These are phyloP conservation scores for Solanum pinnatisectum DNA, from an alignment of 257 asterid species.

Conservation along the genomic window DNA sequence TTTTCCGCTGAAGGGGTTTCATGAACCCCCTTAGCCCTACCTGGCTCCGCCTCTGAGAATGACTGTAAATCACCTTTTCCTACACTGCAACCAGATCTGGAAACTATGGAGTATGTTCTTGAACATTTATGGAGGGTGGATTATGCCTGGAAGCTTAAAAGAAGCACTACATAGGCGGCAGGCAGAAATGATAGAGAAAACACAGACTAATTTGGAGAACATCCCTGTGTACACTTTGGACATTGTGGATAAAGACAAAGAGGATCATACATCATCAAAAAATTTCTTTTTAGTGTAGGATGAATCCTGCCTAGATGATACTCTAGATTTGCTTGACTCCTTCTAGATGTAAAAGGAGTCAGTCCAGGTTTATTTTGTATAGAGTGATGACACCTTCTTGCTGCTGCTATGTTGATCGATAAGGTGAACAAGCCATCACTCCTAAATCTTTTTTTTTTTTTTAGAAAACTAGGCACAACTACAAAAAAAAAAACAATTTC, in stretches of 20 bases:
- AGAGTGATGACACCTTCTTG: neutral
- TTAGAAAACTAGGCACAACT: neutral
- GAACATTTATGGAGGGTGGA: neutral
- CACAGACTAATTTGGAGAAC: neutral
- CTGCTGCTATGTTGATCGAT: neutral
- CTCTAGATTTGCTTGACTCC: neutral
- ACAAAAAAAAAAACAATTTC: neutral
- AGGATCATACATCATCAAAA: neutral
- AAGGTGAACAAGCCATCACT: neutral
- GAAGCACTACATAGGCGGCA: neutral
- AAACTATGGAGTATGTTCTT: neutral
- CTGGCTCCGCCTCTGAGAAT: neutral
- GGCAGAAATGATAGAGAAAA: neutral
- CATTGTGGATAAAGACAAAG: neutral
- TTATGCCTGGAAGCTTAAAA: neutral
- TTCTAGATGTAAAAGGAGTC: neutral
- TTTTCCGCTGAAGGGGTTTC: neutral
- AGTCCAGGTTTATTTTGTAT: neutral
- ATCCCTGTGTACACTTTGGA: neutral
- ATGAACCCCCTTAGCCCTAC: neutral
- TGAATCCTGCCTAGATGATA: neutral
- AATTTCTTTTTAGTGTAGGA: neutral
- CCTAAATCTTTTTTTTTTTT: neutral
- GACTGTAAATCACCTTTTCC: neutral
- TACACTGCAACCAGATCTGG: neutral